phyloP scores from a whole-genome alignment of 345 rosid species.

The Zanthoxylum bungeanum region DNA sequence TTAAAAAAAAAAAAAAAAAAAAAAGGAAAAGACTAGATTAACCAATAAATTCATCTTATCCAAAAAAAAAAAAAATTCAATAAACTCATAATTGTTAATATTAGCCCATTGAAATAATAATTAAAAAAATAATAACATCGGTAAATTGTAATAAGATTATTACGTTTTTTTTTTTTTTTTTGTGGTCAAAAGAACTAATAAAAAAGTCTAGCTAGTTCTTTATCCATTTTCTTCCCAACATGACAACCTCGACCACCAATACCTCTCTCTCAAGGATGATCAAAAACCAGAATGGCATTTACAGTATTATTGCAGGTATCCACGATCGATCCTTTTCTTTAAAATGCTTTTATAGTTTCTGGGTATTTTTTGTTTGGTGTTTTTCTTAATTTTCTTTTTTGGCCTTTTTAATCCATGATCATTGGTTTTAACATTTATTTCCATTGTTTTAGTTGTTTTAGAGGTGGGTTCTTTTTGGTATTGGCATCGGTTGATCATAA shows the following conservation, averaged over 20 bases:
- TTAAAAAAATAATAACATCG: too few species aligned
- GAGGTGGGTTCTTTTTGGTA: not conserved
- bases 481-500: not conserved
- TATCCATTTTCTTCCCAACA: not conserved
- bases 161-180: too few species aligned
- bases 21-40: too few species aligned
- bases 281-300: not conserved
- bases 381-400: not conserved
- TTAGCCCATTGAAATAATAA: too few species aligned
- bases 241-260: not conserved
- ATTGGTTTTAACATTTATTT: slow-evolving; percentile 7
- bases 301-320: not conserved
- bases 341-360: not conserved
- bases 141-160: too few species aligned
- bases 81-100: too few species aligned
- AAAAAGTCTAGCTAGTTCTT: not conserved
- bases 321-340: not conserved
- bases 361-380: not conserved
- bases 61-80: too few species aligned
- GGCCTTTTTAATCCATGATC: not conserved
- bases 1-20: too few species aligned
- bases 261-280: not conserved
- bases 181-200: not conserved
- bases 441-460: not conserved
- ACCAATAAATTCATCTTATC: too few species aligned